These are phyloP conservation scores for Neurospora sp. DNA, from an alignment of 495 filamentous ascomycete species.

Conservation along the genomic window DNA sequence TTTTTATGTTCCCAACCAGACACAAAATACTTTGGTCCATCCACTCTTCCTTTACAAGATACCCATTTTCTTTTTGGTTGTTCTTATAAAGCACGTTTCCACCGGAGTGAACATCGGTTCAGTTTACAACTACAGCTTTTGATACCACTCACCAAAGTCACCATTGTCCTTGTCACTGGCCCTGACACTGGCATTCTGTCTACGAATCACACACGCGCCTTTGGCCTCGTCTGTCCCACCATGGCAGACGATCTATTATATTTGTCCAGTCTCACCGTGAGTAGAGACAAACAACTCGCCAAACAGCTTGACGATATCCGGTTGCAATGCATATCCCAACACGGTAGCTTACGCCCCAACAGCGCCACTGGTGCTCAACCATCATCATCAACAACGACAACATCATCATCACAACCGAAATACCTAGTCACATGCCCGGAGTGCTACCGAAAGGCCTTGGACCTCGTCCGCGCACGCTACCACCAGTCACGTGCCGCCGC, in stretches of 20 bases:
- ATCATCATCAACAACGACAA: background rate
- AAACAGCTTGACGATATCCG: constrained; percentile 7
- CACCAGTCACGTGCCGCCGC: constrained; percentile 9
- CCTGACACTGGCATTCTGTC: background rate
- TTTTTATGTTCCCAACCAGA: background rate
- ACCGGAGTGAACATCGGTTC: background rate
- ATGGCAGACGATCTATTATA: background rate
- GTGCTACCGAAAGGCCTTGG: constrained; percentile 29
- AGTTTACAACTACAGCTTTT: background rate
- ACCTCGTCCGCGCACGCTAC: constrained; percentile 27
- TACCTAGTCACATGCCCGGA: constrained; percentile 26
- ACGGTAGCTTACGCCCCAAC: constrained; percentile 2
- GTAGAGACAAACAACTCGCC: constrained; percentile 10
- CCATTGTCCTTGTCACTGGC: background rate
- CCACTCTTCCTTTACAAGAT: background rate
- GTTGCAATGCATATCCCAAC: constrained; percentile 15
- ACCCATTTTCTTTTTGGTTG: background rate
- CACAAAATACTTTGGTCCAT: background rate
- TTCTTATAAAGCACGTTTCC: background rate
- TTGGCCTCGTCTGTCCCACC: background rate
- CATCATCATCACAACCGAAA: background rate
- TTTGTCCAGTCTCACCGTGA: constrained; percentile 9
- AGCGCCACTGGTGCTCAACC: background rate
- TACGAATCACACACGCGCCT: background rate
- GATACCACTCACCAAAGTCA: background rate